phyloP scores from a whole-genome alignment of 805 yeast species.

The Saccharomyces eubayanus region DNA sequence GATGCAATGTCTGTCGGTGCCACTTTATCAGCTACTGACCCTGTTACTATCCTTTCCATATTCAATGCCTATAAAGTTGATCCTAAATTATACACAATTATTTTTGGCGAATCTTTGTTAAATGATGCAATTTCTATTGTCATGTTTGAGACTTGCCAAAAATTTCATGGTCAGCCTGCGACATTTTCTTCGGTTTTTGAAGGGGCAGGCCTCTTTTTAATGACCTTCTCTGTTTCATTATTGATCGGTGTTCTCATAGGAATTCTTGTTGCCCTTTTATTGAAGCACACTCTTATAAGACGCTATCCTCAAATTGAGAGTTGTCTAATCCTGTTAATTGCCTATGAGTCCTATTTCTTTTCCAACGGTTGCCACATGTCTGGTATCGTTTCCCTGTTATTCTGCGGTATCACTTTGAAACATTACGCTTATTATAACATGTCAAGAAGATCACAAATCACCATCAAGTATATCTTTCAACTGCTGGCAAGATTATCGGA shows the following conservation, averaged over 20 bases:
- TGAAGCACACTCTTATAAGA: conserved; percentile 88
- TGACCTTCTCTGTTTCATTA: conserved; percentile 87
- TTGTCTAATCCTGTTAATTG: conserved; percentile 79
- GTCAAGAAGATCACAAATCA: conserved; percentile 95
- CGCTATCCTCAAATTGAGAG: conserved; percentile 96
- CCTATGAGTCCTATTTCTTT: conserved; percentile 93
- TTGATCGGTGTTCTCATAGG: conserved; percentile 86
- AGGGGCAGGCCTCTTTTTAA: conserved; percentile 86
- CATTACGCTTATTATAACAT: conserved; percentile 96
- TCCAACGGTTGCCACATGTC: conserved; percentile 99
- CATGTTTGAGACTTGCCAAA: conserved; percentile 97
- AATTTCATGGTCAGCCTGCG: conserved; percentile 81
- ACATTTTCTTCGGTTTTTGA: conserved; percentile 72
- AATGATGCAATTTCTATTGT: conserved; percentile 98
- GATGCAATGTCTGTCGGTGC: conserved; percentile 98
- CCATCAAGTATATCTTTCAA: conserved; percentile 91
- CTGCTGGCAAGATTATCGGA: conserved; percentile 90
- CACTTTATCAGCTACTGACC: conserved; percentile 95
- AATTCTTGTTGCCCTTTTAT: conserved; percentile 74
- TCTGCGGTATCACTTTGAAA: conserved; percentile 93
- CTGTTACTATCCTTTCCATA: conserved; percentile 91
- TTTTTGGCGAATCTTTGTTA: conserved; percentile 89
- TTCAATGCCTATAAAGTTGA: conserved; percentile 97
- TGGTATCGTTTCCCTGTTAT: conserved; percentile 88
- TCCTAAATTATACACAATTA: conserved; percentile 92